phyloP scores from a whole-genome alignment of 1,284 basidiomycete species.

The Apiotrichum mycotoxinovorans region DNA sequence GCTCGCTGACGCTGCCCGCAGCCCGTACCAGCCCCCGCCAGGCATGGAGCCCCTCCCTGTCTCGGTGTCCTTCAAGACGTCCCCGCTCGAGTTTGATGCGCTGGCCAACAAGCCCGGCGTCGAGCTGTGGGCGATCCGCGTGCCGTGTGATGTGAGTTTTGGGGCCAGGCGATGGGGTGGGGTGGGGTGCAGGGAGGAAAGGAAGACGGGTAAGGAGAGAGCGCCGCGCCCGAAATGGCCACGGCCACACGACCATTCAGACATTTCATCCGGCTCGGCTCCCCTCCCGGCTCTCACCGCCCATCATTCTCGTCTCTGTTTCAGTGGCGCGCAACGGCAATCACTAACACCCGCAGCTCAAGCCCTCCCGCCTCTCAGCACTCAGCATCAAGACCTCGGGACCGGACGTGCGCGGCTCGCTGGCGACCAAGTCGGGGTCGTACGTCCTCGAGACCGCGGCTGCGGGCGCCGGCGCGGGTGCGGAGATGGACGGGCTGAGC shows the following conservation, averaged over 20 bases:
- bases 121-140: slow-evolving; percentile 48
- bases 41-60: slow-evolving; percentile 36
- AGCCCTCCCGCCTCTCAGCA: slow-evolving; percentile 33
- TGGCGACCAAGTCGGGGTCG: slow-evolving; percentile 27
- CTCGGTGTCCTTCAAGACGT: slow-evolving; percentile 25
- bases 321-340: not conserved
- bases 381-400: slow-evolving; percentile 14
- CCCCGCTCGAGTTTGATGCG: slow-evolving; percentile 43
- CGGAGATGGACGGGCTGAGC: slow-evolving; percentile 44
- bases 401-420: slow-evolving; percentile 22
- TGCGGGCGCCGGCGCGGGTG: slow-evolving; percentile 24
- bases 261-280: no score
- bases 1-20: not conserved
- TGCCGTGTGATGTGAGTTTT: slow-evolving; percentile 38
- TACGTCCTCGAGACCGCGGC: slow-evolving; percentile 33
- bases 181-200: no score
- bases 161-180: not conserved
- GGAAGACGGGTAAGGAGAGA: no score
- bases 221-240: no score
- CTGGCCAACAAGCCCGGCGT: slow-evolving; percentile 33
- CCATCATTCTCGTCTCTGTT: not conserved
- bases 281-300: no score
- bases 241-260: no score
- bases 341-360: slow-evolving; percentile 28
- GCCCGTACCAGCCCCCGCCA: slow-evolving; percentile 35